Conservation (phyloP, 1,139 yeast species). For the Petasospora rhodanensis region DNA sequence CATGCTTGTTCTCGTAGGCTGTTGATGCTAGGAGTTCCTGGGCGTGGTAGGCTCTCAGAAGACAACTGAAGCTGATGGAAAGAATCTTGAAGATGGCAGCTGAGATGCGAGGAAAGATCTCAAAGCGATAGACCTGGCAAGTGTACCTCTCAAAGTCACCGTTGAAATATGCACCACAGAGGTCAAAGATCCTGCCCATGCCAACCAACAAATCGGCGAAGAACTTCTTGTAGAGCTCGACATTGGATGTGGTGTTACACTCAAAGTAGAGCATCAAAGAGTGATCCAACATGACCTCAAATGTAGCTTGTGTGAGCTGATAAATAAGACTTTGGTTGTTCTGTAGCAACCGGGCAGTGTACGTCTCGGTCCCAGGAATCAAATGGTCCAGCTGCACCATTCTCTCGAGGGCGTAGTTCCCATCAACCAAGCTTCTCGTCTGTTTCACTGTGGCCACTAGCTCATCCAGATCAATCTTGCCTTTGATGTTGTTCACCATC, state of each 20-base stretch:
- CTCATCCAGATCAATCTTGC: constrained; percentile 9
- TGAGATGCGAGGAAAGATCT: constrained; percentile 11
- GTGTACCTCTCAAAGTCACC: constrained; percentile 11
- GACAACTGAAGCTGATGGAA: constrained; percentile 1
- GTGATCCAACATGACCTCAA: constrained; percentile 13
- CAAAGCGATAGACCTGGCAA: constrained; percentile 10
- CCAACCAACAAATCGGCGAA: constrained; percentile 1
- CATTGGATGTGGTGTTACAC: constrained; percentile 11
- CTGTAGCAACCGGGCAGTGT: constrained; percentile 4
- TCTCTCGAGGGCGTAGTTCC: constrained; percentile 6
- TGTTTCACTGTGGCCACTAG: constrained; percentile 6
- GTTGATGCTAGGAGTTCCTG: constrained; percentile 10
- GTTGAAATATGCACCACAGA: constrained; percentile 11
- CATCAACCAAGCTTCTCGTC: constrained; percentile 10
- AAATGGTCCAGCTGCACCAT: constrained; percentile 3
- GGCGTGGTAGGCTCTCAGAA: constrained; percentile 16
- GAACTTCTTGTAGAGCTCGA: constrained; percentile 8
- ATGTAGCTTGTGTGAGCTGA: constrained; percentile 9
- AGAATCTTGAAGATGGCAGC: constrained; percentile 8
- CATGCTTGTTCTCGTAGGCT: constrained; percentile 1
- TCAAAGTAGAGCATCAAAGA: constrained; percentile 13
- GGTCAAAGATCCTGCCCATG: constrained; percentile 6
- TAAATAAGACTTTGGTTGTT: constrained; percentile 10
- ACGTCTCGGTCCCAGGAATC: constrained; percentile 7
- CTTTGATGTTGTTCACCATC: constrained; percentile 11